phyloP scores from a whole-genome alignment of 169 alveolate genomes.

The Miamiensis avidus region DNA sequence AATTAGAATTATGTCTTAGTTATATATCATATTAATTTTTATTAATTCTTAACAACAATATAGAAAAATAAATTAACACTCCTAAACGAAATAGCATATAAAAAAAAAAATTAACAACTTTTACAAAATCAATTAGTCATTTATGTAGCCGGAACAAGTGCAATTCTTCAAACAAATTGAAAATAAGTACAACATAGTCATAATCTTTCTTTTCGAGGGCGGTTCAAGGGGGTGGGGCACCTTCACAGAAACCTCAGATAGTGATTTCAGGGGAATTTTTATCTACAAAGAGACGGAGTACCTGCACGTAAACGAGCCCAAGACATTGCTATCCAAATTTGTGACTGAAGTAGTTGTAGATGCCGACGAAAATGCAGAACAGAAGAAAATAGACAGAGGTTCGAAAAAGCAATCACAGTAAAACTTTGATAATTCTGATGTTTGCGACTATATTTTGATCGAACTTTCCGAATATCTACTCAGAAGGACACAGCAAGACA shows the following conservation, averaged over 20 bases:
- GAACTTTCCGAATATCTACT: background rate
- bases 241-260: background rate
- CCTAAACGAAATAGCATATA: too few relatives aligned
- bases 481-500: background rate
- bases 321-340: background rate
- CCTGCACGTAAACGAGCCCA: background rate
- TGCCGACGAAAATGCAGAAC: background rate
- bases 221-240: background rate
- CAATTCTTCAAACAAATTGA: too few relatives aligned
- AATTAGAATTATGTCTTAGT: too few relatives aligned
- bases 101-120: too few relatives aligned
- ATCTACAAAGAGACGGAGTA: too few relatives aligned
- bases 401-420: background rate
- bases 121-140: too few relatives aligned
- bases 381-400: background rate
- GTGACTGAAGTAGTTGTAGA: too few relatives aligned
- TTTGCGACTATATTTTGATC: background rate
- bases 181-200: too few relatives aligned
- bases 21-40: too few relatives aligned
- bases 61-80: too few relatives aligned
- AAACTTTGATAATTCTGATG: background rate
- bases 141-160: too few relatives aligned
- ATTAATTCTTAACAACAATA: too few relatives aligned
- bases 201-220: background rate
- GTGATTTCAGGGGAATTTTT: background rate